Base-by-base conservation (phyloP, 2,329 filamentous ascomycete genomes). In the Botrytis sinoallii region DNA sequence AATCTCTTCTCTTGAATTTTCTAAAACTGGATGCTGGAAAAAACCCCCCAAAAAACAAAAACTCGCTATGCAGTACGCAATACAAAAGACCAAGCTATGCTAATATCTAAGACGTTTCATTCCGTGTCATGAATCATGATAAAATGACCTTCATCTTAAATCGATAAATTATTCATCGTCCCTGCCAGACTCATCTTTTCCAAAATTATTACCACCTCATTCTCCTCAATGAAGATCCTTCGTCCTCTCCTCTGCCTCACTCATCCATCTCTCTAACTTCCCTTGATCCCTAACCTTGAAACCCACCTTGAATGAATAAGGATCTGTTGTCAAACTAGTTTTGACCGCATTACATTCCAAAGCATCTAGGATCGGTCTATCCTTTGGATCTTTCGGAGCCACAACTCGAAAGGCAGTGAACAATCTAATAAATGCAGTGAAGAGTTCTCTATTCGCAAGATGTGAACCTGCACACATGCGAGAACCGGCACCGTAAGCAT, bases 401-500 rank as follows among this genome's bases (percentile, higher is more conserved):
- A 85, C 81, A 73, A 91, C 86, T 40, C 86, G 81, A 76, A 91
- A 91, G 0, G 88, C 88, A 0, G 85, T 86, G 74, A 91, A 86
- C 57, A 91, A 81, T 0, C 89, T 84, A 46, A 90, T 81, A 74
- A 88, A 90, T 0, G 87, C 87, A 1, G 87, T 88, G 81, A 86
- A 91, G 0, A 91, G 85, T 78, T 91, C 88, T 3, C 89, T 85
- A 79, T 90, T 90, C 4, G 87, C 90, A 14, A 91, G 84, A 76
- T 90, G 89, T 2, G 86, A 88, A 29, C 90, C 90, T 0, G 87
- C 87, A 78, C 89, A 91, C 86, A 91, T 90, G 55, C 89, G 84
- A 3, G 86, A 87, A 2, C 90, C 89, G 0, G 89, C 88, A 4
- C 90, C 89, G 75, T 89, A 91, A 16, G 83, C 88, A 77, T 88